Evolutionary conservation across 2,329 filamentous ascomycete species (phyloP), one percentile per base, ranked within the genome.

Genomic region (Neonectria ditissima): DNA sequence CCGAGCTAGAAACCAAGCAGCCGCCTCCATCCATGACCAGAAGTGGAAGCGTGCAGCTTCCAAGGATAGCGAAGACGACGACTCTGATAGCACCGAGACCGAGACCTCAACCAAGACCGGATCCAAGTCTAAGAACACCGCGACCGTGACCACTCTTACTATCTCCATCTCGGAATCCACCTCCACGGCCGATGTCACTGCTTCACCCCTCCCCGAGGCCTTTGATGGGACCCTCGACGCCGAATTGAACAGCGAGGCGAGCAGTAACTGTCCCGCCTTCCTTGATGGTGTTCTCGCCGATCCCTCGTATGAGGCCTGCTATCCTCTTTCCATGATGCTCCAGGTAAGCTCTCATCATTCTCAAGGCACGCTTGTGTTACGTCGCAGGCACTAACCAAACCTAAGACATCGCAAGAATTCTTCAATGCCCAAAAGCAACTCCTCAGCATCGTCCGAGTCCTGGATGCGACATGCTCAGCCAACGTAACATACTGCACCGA

Each of bases 261-360:
- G 83, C 50, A 77, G 80, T 30, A 75, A 80, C 24, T 94, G 92
- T 73, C 87, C 89, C 3, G 76, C 75, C 5, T 94, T 95, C 79
- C 90, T 97, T 77, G 82, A 86, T 55, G 77, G 77, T 2, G 88
- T 97, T 71, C 84, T 96, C 54, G 80, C 79, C 50, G 87, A 92
- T 74, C 75, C 84, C 6, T 89, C 87, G 4, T 93, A 96, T 71
- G 86, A 87, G 69, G 77, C 85, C 55, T 98, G 95, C 80, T 88
- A 94, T 69, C 93, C 95, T 0, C 83, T 97, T 61, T 97, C 94
- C 1, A 84, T 97, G 72, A 86, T 98, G 68, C 83, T 98, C 10
- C 88, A 92, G 82, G 92, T 92, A 80, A 75, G 86, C 16, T 28
- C 30, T 18, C 26, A 26, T 32, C 32, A n/a, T 20, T 20, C 7